Percentiles rank a stretch among this genome's conserved stretches.
These are phyloP conservation scores for Salix koriyanagi DNA, from an alignment of 345 rosid species.

Conservation along the genomic window DNA sequence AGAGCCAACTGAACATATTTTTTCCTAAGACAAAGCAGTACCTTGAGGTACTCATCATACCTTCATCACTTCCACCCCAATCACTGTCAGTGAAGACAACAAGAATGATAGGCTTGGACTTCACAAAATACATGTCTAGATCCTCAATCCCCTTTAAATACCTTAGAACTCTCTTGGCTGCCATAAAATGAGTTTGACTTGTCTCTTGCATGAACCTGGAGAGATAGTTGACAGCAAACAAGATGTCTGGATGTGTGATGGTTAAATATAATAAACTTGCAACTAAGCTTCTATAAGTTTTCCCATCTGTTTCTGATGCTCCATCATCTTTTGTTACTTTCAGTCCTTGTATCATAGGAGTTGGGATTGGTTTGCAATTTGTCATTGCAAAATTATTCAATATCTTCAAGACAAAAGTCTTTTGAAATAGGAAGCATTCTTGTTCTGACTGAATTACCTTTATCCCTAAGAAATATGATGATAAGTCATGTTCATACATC, in stretches of 20 bases:
- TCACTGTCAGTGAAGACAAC: not conserved
- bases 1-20: not conserved
- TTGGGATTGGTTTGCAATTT: not conserved
- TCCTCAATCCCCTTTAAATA: not conserved
- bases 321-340: too few species aligned
- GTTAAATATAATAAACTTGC: not conserved
- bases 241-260: not conserved
- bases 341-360: too few species aligned
- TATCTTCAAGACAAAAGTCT: not conserved
- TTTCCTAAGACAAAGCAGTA: too few species aligned
- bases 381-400: not conserved
- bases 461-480: not conserved
- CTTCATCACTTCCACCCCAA: not conserved
- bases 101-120: rapidly evolving
- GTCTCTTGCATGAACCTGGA: not conserved
- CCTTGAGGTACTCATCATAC: too few species aligned
- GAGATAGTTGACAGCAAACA: not conserved
- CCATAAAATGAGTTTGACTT: too few species aligned
- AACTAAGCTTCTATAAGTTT: not conserved
- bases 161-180: not conserved
- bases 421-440: not conserved
- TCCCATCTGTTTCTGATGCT: not conserved
- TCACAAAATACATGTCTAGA: not conserved
- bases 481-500: not conserved
- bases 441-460: not conserved